phyloP scores from a whole-genome alignment of 192 early-diverging fungal species.

The Rhizoclosmatium globosum region DNA sequence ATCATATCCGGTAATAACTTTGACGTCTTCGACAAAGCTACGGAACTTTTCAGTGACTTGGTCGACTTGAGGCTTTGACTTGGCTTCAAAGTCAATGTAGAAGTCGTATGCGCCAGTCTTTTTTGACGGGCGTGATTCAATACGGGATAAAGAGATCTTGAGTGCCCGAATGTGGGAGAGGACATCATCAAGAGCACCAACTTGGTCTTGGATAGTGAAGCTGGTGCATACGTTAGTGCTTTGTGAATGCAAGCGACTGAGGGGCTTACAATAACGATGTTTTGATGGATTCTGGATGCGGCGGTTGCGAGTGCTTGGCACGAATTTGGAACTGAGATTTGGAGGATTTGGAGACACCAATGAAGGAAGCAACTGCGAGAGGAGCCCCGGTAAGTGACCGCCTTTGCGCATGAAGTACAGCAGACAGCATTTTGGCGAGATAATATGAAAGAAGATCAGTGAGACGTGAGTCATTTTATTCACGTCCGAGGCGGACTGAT shows the following conservation, averaged over 20 bases:
- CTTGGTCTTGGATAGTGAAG: constrained; percentile 84
- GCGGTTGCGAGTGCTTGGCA: not conserved
- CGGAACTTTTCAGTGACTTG: constrained; percentile 70
- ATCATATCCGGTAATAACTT: constrained; percentile 64
- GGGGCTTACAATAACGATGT: constrained; percentile 25
- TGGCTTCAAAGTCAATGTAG: constrained; percentile 88
- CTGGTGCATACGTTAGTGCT: not conserved
- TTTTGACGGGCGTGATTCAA: constrained; percentile 91
- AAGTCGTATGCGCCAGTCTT: constrained; percentile 91
- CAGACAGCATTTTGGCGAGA: too few relatives aligned
- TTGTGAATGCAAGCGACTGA: not conserved
- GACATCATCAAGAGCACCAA: constrained; percentile 87
- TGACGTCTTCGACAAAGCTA: constrained; percentile 74
- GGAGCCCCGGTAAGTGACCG: too few relatives aligned
- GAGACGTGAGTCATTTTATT: too few relatives aligned
- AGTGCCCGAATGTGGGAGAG: constrained; percentile 74
- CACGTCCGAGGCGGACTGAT: too few relatives aligned
- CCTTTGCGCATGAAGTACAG: too few relatives aligned
- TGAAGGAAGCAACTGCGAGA: too few relatives aligned
- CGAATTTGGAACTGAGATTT: not conserved
- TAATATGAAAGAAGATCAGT: too few relatives aligned
- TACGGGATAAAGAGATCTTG: constrained; percentile 88
- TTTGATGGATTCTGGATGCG: constrained; percentile 23
- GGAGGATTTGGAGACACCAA: too few relatives aligned
- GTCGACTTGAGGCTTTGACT: constrained; percentile 65